phyloP scores from a whole-genome alignment of 305 asterid genomes.

The Fraxinus paxiana region DNA sequence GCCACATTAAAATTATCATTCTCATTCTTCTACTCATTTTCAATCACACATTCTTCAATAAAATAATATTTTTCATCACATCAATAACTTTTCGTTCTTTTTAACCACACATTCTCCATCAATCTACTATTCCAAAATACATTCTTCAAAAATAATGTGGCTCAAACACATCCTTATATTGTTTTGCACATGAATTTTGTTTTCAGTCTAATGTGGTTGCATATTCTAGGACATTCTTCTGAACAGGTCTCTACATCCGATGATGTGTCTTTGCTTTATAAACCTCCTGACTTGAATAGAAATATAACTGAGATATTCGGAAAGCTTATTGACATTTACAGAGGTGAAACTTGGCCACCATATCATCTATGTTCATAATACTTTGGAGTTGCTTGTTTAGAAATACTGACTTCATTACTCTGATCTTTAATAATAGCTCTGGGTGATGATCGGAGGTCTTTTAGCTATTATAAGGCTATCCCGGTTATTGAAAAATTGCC shows the following conservation, averaged over 20 bases:
- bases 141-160: no score
- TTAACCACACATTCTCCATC: no score
- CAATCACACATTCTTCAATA: no score
- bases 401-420: conserved; percentile 19
- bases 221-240: conserved; percentile 15
- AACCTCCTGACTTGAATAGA: conserved; percentile 82
- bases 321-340: conserved; percentile 80
- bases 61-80: no score
- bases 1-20: no score
- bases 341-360: conserved; percentile 49
- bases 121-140: no score
- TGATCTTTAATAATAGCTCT: conserved; percentile 50
- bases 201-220: conserved; percentile 5
- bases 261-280: conserved; percentile 57
- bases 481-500: conserved; percentile 87
- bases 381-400: conserved; percentile 22
- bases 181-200: not conserved
- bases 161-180: no score
- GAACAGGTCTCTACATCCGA: conserved; percentile 54
- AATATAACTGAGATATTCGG: conserved; percentile 65
- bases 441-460: conserved; percentile 92
- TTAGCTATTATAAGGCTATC: conserved; percentile 88
- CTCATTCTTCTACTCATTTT: no score
- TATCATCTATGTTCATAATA: conserved; percentile 13
- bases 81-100: no score